These are phyloP conservation scores for Penicillium sumatraense DNA, from an alignment of 2,329 filamentous ascomycete genomes.

Conservation along the genomic window DNA sequence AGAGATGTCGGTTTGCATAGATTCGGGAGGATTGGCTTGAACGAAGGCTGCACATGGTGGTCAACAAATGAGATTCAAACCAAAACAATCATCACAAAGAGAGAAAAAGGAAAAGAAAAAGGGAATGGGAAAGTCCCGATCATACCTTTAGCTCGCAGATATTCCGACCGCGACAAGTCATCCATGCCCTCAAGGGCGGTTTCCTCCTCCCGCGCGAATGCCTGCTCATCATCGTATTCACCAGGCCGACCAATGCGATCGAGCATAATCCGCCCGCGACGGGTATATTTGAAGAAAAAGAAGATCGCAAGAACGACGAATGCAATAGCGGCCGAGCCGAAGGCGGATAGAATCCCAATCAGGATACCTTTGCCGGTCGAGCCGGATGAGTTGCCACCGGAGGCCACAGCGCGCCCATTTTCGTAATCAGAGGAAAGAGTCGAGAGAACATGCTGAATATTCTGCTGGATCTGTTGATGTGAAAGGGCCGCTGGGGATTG, in stretches of 20 bases:
- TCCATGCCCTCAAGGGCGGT: constrained; percentile 96
- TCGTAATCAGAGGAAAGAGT: constrained; percentile 30
- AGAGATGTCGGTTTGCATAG: constrained; percentile 93
- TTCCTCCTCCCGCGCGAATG: constrained; percentile 89
- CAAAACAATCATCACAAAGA: neutral
- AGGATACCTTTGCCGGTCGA: constrained; percentile 78
- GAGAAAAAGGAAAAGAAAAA: neutral
- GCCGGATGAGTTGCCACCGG: constrained; percentile 49
- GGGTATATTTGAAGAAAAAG: constrained; percentile 93
- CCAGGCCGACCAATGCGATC: constrained; percentile 92
- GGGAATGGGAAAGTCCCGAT: neutral
- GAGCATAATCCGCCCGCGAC: constrained; percentile 84
- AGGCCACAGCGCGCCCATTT: constrained; percentile 29
- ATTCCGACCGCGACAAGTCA: constrained; percentile 86
- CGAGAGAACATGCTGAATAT: constrained; percentile 47
- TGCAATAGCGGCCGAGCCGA: constrained; percentile 86
- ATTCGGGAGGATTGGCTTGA: constrained; percentile 92
- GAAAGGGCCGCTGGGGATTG: constrained; percentile 20
- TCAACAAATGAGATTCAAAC: neutral
- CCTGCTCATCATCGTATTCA: constrained; percentile 97
- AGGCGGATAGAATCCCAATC: constrained; percentile 92
- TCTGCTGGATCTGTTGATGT: constrained; percentile 25
- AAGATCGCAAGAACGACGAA: constrained; percentile 78
- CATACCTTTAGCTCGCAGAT: constrained; percentile 90
- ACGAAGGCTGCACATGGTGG: constrained; percentile 72